These are phyloP conservation scores for Nectriaceae sp. DNA, from an alignment of 2,329 filamentous ascomycete genomes.

Conservation along the genomic window DNA sequence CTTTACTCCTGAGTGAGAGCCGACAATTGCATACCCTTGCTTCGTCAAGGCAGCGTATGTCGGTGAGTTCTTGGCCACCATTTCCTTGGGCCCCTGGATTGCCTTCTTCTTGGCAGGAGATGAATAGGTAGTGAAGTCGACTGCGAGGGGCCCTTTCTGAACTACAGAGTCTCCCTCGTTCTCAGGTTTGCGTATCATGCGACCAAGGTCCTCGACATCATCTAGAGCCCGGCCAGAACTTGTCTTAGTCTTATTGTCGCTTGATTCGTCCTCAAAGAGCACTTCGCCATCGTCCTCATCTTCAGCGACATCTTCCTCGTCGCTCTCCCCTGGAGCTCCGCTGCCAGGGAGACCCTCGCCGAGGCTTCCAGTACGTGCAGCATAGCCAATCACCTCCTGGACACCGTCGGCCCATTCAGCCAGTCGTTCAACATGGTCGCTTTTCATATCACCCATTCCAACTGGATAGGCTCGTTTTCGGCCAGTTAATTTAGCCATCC, in stretches of 20 bases:
- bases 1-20: slow-evolving; percentile 94
- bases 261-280: slow-evolving; percentile 41
- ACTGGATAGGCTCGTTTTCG: slow-evolving; percentile 86
- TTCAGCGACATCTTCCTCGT: slow-evolving; percentile 69
- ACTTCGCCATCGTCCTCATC: slow-evolving; percentile 58
- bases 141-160: slow-evolving; percentile 59
- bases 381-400: slow-evolving; percentile 66
- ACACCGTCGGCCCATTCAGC: slow-evolving; percentile 79
- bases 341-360: slow-evolving; percentile 74
- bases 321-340: slow-evolving; percentile 82
- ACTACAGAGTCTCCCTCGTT: slow-evolving; percentile 32
- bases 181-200: slow-evolving; percentile 56
- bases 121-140: slow-evolving; percentile 83
- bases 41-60: slow-evolving; percentile 90
- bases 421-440: slow-evolving; percentile 66
- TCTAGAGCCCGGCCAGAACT: slow-evolving; percentile 52
- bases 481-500: slow-evolving; percentile 94
- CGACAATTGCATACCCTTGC: slow-evolving; percentile 94
- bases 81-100: slow-evolving; percentile 69
- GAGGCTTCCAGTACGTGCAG: slow-evolving; percentile 59
- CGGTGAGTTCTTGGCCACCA: slow-evolving; percentile 90
- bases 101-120: slow-evolving; percentile 48
- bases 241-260: slow-evolving; percentile 43
- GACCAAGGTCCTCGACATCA: slow-evolving; percentile 83
- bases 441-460: slow-evolving; percentile 83